Evolutionary conservation across 345 rosid species (phyloP).

Genomic region (Sisymbrium altissimum): DNA sequence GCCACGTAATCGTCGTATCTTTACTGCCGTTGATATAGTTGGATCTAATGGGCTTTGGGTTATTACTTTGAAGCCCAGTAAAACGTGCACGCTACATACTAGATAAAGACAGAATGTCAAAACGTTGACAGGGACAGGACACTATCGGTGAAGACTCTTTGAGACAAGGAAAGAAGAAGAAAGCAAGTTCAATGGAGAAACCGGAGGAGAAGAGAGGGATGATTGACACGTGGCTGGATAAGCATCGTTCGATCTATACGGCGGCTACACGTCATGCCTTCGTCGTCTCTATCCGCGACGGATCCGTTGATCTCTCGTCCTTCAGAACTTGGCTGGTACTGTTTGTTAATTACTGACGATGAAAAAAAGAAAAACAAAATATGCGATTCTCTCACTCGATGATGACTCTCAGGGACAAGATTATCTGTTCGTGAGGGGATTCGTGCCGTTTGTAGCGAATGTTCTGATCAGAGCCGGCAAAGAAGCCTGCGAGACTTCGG

Average conservation of each 20-base stretch:
- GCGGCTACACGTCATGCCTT: constrained; percentile 75
- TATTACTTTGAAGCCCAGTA: constrained; percentile 23
- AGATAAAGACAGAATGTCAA: constrained; percentile 11
- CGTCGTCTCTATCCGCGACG: constrained; percentile 69
- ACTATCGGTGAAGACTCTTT: no score
- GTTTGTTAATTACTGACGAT: neutral
- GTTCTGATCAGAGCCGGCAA: constrained; percentile 67
- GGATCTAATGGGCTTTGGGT: constrained; percentile 7
- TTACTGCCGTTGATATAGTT: constrained; percentile 11
- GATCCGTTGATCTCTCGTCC: constrained; percentile 53
- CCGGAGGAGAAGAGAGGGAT: constrained; percentile 35
- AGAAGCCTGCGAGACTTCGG: constrained; percentile 49
- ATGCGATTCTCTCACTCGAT: neutral
- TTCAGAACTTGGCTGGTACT: constrained; percentile 86
- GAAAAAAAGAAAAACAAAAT: neutral
- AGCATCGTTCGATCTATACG: constrained; percentile 46
- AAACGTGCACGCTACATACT: neutral
- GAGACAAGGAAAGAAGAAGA: neutral
- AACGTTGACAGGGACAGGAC: constrained; percentile 6
- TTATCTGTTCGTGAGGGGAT: constrained; percentile 72
- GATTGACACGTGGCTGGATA: constrained; percentile 65
- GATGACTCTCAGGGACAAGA: constrained; percentile 65
- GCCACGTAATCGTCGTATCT: neutral
- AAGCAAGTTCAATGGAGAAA: constrained; percentile 26
- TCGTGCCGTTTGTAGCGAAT: constrained; percentile 64